A percentile compares a stretch with the other conserved stretches of the same genome.
These are phyloP conservation scores for Podaxis sp. DNA, from an alignment of 768 basidiomycete genomes.

Conservation along the genomic window DNA sequence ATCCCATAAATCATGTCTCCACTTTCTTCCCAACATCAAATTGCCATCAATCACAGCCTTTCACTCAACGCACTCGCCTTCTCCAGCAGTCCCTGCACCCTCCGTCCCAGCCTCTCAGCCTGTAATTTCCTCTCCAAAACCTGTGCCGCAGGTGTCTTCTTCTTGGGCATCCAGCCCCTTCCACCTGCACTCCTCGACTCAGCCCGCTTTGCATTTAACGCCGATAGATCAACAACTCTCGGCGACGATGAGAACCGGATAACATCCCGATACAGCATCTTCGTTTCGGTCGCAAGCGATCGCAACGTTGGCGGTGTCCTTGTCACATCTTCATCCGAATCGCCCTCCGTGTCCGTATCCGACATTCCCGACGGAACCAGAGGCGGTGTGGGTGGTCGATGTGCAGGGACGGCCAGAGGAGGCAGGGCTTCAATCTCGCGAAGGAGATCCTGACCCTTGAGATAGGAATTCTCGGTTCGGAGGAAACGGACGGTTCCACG, in stretches of 20 bases:
- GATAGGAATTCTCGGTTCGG: constrained; percentile 89
- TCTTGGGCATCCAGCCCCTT: constrained; percentile 76
- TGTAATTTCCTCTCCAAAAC: constrained; percentile 74
- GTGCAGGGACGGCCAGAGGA: constrained; percentile 48
- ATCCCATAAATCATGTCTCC: not conserved
- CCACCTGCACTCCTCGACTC: constrained; percentile 40
- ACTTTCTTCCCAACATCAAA: not conserved
- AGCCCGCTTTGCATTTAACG: constrained; percentile 47
- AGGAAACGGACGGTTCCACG: constrained; percentile 89
- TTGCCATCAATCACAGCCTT: constrained; percentile 1
- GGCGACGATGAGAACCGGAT: constrained; percentile 82
- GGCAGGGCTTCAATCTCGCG: constrained; percentile 77
- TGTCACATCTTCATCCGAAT: constrained; percentile 31
- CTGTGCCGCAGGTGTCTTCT: constrained; percentile 79
- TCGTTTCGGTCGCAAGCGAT: constrained; percentile 78
- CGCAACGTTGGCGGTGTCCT: constrained; percentile 51
- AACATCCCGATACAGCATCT: constrained; percentile 85
- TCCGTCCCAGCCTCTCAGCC: constrained; percentile 65
- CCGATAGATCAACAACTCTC: constrained; percentile 82
- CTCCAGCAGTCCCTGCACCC: constrained; percentile 70
- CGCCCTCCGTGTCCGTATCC: constrained; percentile 62
- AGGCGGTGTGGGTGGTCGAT: constrained; percentile 60
- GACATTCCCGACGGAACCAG: constrained; percentile 63
- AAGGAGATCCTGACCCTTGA: constrained; percentile 90
- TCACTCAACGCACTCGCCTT: constrained; percentile 47